These are phyloP conservation scores for Closterium sp. DNA, from an alignment of 139 green algal genomes.

Conservation along the genomic window DNA sequence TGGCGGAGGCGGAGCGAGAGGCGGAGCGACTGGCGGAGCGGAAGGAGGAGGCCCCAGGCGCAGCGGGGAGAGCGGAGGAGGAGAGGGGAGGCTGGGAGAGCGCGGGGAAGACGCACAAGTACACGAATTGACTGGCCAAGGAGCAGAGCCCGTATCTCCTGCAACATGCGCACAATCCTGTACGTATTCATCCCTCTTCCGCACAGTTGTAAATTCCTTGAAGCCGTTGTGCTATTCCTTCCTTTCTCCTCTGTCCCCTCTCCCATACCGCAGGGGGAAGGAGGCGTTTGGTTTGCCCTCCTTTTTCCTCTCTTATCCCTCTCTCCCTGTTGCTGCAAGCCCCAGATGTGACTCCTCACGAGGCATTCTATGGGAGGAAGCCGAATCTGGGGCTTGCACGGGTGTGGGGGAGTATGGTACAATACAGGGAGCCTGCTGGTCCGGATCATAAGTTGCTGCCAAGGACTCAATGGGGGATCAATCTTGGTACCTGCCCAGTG, in stretches of 20 bases:
- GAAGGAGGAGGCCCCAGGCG: neutral
- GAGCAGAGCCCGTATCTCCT: constrained; percentile 79
- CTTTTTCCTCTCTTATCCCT: too few species aligned
- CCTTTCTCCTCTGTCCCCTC: constrained; percentile 4
- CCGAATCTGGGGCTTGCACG: too few species aligned
- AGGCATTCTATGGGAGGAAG: too few species aligned
- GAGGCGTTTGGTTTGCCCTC: neutral
- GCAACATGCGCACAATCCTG: constrained; percentile 81
- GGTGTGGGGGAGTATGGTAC: too few species aligned
- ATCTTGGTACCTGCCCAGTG: too few species aligned
- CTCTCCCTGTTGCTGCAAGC: too few species aligned
- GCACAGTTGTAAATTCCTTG: too few species aligned
- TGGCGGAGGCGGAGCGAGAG: neutral
- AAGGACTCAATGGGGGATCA: too few species aligned
- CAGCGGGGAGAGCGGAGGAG: neutral
- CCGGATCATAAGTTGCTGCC: too few species aligned
- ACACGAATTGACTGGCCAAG: constrained; percentile 52
- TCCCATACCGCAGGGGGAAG: neutral
- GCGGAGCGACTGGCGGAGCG: neutral
- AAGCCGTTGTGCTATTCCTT: neutral
- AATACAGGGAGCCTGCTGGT: too few species aligned
- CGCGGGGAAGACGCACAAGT: constrained; percentile 2
- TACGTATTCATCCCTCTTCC: constrained; percentile 33
- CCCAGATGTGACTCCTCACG: too few species aligned
- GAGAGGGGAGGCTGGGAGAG: neutral